Conservation (phyloP, 495 filamentous ascomycete species). For the Neurospora pannonica region DNA sequence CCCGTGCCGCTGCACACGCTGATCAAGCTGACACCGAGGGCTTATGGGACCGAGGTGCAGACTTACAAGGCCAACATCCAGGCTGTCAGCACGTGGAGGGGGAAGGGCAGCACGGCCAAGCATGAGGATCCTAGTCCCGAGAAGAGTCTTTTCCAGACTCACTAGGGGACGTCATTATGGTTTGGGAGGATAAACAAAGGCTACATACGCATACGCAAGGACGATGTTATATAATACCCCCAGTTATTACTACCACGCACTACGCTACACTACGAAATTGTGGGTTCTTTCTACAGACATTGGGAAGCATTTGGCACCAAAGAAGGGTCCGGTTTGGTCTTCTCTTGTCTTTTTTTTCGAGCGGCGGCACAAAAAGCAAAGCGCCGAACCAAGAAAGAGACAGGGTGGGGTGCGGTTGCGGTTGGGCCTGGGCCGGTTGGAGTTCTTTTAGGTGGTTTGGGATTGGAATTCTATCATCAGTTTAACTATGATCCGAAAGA, state of each 20-base stretch:
- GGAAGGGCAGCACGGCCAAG: constrained; percentile 81
- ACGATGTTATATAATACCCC: neutral
- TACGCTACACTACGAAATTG: neutral
- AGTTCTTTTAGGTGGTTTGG: neutral
- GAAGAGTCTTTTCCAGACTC: neutral
- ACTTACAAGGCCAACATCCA: constrained; percentile 81
- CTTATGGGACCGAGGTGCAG: constrained; percentile 87
- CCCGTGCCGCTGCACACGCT: constrained; percentile 80
- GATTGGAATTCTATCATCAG: neutral
- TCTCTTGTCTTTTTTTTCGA: neutral
- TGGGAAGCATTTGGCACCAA: neutral
- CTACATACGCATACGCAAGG: neutral
- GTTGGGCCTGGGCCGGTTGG: neutral
- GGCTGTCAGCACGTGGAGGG: constrained; percentile 89
- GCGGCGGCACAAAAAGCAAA: neutral
- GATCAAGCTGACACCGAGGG: constrained; percentile 89
- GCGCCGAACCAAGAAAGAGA: neutral
- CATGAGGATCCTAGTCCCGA: constrained; percentile 43
- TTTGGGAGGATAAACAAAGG: neutral
- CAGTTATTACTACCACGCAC: neutral
- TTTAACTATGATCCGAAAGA: neutral
- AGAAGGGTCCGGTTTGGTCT: neutral
- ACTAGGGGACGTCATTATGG: neutral
- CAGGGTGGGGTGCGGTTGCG: neutral
- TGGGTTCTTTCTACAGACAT: neutral